Conservation (phyloP, 176 grass and related monocot genomes). For the Poa pratensis region DNA sequence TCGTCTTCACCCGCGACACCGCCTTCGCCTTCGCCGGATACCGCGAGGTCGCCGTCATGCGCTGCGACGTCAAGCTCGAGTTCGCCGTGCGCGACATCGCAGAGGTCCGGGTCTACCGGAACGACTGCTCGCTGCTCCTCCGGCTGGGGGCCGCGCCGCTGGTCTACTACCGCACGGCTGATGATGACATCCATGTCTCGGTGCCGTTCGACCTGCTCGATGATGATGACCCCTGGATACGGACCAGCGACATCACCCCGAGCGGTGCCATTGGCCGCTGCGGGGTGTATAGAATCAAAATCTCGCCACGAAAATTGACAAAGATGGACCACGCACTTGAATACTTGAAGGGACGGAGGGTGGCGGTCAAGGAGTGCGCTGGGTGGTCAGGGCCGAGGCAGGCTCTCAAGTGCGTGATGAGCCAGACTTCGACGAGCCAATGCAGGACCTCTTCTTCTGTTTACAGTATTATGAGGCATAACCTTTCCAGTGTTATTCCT, state of each 20-base stretch:
- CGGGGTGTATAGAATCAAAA: constrained; percentile 58
- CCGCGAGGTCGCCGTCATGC: constrained; percentile 47
- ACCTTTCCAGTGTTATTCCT: constrained; percentile 74
- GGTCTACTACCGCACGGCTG: constrained; percentile 72
- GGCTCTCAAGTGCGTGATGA: constrained; percentile 53
- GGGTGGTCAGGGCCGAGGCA: constrained; percentile 21
- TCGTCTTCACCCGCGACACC: constrained; percentile 68
- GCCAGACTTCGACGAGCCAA: constrained; percentile 50
- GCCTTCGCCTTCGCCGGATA: constrained; percentile 52
- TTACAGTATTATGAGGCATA: constrained; percentile 52
- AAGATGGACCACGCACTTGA: constrained; percentile 57
- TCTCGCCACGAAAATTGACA: constrained; percentile 55
- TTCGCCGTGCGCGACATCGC: constrained; percentile 60
- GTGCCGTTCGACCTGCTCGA: constrained; percentile 72
- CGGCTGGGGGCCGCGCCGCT: constrained; percentile 44
- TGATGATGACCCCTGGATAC: constrained; percentile 88
- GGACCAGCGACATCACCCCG: constrained; percentile 71
- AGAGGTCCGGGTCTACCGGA: constrained; percentile 47
- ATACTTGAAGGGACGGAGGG: constrained; percentile 58
- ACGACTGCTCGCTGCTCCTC: constrained; percentile 56
- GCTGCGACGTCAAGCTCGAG: constrained; percentile 78
- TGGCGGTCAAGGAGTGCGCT: constrained; percentile 29
- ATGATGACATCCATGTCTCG: constrained; percentile 73
- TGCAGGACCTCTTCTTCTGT: constrained; percentile 66
- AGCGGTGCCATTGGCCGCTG: constrained; percentile 66